phyloP scores from a whole-genome alignment of 2,329 filamentous ascomycete species.

The Zasmidium citrigriseum region DNA sequence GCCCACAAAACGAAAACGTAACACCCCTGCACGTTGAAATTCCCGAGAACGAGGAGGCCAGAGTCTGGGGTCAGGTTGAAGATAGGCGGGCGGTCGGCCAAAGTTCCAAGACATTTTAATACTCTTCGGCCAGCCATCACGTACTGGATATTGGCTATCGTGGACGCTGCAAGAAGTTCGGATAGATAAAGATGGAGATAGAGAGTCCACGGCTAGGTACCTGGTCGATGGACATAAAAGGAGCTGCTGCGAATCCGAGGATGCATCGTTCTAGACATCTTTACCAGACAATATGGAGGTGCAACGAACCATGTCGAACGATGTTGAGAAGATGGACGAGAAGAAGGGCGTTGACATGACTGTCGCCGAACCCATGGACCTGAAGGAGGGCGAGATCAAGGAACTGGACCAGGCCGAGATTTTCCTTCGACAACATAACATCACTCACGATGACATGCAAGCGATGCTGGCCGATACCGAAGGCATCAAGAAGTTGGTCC shows the following conservation, averaged over 20 bases:
- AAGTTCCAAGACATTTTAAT: neutral
- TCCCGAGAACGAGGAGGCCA: neutral
- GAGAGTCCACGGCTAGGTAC: neutral
- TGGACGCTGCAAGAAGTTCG: neutral
- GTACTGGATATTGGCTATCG: neutral
- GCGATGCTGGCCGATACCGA: constrained; percentile 48
- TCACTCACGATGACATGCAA: constrained; percentile 45
- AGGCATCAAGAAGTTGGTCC: constrained; percentile 36
- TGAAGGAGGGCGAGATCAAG: constrained; percentile 34
- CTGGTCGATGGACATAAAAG: neutral
- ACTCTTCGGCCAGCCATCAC: neutral
- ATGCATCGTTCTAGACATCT: neutral
- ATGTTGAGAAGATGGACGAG: constrained; percentile 11
- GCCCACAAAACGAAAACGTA: neutral
- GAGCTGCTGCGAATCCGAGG: neutral
- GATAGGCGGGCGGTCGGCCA: constrained; percentile 6
- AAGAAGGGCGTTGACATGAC: constrained; percentile 13
- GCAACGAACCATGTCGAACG: constrained; percentile 1
- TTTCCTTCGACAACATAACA: constrained; percentile 52
- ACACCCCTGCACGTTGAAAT: too few species aligned
- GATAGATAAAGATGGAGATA: neutral
- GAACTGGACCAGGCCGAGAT: constrained; percentile 52
- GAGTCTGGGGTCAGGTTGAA: neutral
- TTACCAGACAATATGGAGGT: constrained; percentile 3
- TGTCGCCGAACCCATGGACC: constrained; percentile 16